Evolutionary conservation across 2,329 filamentous ascomycete species (phyloP), one percentile per base, ranked within the genome.

Genomic region (Cephalotrichum gorgonifer): DNA sequence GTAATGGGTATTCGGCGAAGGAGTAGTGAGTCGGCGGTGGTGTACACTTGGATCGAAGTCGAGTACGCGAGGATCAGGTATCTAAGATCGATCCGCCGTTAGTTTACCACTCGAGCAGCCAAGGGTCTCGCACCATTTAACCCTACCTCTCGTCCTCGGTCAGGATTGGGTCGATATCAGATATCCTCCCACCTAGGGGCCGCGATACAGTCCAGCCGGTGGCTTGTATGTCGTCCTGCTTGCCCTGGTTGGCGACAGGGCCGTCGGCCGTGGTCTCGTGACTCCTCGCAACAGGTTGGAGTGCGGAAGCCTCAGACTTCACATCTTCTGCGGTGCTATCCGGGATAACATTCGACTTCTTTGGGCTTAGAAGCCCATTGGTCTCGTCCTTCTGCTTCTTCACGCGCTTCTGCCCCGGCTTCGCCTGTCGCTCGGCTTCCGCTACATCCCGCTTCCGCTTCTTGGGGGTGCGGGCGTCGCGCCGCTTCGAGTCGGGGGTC

Each of bases 31-130:
- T 88, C 89, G 54, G 79, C 72, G 27, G 87, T 79, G 2, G 86
- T 86, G 65, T 93, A 95, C 25, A 95, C 76, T 62, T 89, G 85
- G 48, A 96, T 72, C 9, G 84, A 83, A 26, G 79, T 83, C 52
- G 82, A 78, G 58, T 88, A 87, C 28, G 84, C 79, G 50, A 95
- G 64, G 50, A 96, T 81, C 35, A 96, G 63, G 64, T 84, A 76
- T 60, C 87, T 88, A 26, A 14, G 12, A n/a, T n/a, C n/a, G n/a
- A 44, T 17, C 22, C 4, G 8, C 35, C 7, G n/a, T 39, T 20
- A 39, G 35, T 11, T 6, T 7, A 22, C 35, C 17, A 20, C 35
- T 20, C 12, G 17, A 20, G 20, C 35, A 20, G 17, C 17, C 35
- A 20, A 9, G 9, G 7, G 35, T 39, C 17, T 39, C 17, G 17